Percentiles rank a stretch among this genome's conserved stretches.
Conservation (phyloP, 805 yeast species). For the Tetrapisispora phaffii region DNA sequence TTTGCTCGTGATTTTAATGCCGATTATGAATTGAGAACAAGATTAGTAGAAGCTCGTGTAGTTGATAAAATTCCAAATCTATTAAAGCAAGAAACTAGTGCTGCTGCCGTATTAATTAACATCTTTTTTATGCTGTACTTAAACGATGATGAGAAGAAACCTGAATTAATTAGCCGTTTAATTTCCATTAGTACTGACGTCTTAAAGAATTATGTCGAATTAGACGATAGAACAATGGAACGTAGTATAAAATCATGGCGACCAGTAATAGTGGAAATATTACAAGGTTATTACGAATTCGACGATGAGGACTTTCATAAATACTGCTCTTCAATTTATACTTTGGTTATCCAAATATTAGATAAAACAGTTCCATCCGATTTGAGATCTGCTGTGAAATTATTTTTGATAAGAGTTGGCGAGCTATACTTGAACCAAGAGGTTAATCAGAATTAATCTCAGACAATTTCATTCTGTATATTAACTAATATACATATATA, state of each 20-base stretch:
- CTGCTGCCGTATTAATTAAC: slow-evolving; percentile 78
- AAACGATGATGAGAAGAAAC: slow-evolving; percentile 38
- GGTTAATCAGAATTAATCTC: neutral
- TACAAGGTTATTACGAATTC: slow-evolving; percentile 71
- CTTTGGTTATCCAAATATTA: slow-evolving; percentile 46
- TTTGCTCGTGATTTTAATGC: slow-evolving; percentile 85
- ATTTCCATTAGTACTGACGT: slow-evolving; percentile 65
- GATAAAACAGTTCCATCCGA: slow-evolving; percentile 54
- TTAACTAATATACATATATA: neutral
- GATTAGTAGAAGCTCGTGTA: slow-evolving; percentile 84
- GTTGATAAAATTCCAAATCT: slow-evolving; percentile 88
- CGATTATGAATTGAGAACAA: slow-evolving; percentile 76
- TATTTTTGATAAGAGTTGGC: slow-evolving; percentile 49
- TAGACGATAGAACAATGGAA: slow-evolving; percentile 67
- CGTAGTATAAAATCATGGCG: slow-evolving; percentile 79
- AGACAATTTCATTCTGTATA: neutral
- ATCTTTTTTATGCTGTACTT: slow-evolving; percentile 67
- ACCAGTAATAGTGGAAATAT: slow-evolving; percentile 83
- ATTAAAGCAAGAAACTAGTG: slow-evolving; percentile 81
- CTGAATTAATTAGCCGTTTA: slow-evolving; percentile 34
- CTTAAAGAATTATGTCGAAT: slow-evolving; percentile 54
- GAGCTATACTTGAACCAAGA: slow-evolving; percentile 31
- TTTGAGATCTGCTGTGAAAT: slow-evolving; percentile 49
- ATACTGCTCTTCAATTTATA: slow-evolving; percentile 53
- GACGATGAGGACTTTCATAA: slow-evolving; percentile 59